These are phyloP conservation scores for Onygenales sp. DNA, from an alignment of 2,329 filamentous ascomycete genomes.

Conservation along the genomic window DNA sequence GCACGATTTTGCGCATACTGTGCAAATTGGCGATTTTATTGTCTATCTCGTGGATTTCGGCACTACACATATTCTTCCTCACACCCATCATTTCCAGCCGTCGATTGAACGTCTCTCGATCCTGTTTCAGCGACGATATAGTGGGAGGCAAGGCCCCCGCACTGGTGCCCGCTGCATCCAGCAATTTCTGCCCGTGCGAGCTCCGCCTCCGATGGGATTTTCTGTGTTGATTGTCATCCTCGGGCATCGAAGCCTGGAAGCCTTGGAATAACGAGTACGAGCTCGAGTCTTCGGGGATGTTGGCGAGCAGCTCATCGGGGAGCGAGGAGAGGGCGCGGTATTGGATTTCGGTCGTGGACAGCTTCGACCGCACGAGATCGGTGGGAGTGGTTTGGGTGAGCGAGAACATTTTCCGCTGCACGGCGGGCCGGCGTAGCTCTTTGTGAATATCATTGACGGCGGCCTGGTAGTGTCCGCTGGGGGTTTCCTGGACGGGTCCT, in stretches of 20 bases:
- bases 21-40: slow-evolving; percentile 91
- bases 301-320: slow-evolving; percentile 77
- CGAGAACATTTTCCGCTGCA: slow-evolving; percentile 85
- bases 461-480: slow-evolving; percentile 63
- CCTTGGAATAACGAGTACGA: slow-evolving; percentile 92
- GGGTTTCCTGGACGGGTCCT: slow-evolving; percentile 47
- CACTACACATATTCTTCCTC: slow-evolving; percentile 94
- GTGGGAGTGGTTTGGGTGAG: slow-evolving; percentile 87
- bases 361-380: slow-evolving; percentile 81
- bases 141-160: slow-evolving; percentile 50
- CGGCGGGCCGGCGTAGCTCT: slow-evolving; percentile 70
- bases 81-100: slow-evolving; percentile 84
- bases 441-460: slow-evolving; percentile 85
- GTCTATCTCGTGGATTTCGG: slow-evolving; percentile 93
- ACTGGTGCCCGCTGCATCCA: slow-evolving; percentile 51
- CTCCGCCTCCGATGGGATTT: slow-evolving; percentile 59
- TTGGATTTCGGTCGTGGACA: slow-evolving; percentile 87
- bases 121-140: slow-evolving; percentile 65
- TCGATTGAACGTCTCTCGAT: slow-evolving; percentile 70
- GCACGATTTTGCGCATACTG: slow-evolving; percentile 82
- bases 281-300: slow-evolving; percentile 80
- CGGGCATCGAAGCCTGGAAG: slow-evolving; percentile 83
- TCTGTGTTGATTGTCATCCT: slow-evolving; percentile 52
- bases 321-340: slow-evolving; percentile 82
- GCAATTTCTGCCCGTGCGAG: slow-evolving; percentile 65